These are phyloP conservation scores for Rhododendron ovatum DNA, from an alignment of 148 eudicot genomes.

Conservation along the genomic window DNA sequence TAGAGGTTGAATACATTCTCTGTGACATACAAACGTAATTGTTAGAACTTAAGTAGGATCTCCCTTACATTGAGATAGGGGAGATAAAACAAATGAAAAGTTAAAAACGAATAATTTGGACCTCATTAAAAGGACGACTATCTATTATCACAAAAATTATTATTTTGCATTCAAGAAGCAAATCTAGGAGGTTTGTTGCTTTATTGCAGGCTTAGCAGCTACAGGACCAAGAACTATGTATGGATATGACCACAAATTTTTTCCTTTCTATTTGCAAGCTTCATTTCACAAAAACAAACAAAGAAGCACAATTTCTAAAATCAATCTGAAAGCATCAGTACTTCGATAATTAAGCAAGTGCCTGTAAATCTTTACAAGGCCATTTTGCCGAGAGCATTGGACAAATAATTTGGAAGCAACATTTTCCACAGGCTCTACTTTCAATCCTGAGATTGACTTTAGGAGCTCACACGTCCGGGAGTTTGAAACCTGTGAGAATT, in stretches of 20 bases:
- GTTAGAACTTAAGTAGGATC: neutral
- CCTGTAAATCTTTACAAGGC: constrained; percentile 81
- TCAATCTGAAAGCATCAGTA: constrained; percentile 26
- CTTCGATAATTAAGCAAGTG: constrained; percentile 93
- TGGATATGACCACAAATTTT: neutral
- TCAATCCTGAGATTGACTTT: constrained; percentile 83
- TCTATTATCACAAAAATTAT: neutral
- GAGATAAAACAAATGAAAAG: neutral
- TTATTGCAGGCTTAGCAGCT: neutral
- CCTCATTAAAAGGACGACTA: neutral
- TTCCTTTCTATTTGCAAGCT: neutral
- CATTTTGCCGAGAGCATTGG: constrained; percentile 96
- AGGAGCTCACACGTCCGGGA: constrained; percentile 85
- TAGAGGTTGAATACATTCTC: constrained; percentile 89
- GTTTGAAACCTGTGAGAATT: constrained; percentile 67
- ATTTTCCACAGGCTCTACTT: constrained; percentile 88
- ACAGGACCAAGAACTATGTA: neutral
- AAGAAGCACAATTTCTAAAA: neutral
- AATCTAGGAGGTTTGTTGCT: neutral
- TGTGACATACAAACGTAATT: constrained; percentile 30
- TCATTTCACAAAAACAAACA: neutral
- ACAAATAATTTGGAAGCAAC: constrained; percentile 95
- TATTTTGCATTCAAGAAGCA: neutral
- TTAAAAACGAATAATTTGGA: neutral
- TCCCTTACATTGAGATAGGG: neutral